Evolutionary conservation across 129 eudicot genomes (phyloP).

Genomic region (Cynara cardunculus): DNA sequence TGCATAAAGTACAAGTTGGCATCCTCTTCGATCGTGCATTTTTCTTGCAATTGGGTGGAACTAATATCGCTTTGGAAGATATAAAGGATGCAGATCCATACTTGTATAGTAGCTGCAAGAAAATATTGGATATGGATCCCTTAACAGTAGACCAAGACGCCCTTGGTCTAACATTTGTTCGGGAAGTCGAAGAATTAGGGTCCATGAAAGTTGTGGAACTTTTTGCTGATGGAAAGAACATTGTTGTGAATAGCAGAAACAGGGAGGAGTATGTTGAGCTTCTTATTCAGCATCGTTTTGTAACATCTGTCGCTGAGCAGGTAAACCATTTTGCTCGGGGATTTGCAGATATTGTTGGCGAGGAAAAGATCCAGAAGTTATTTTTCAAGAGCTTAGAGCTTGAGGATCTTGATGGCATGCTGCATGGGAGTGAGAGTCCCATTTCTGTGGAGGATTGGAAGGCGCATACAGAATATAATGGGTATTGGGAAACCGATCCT

Average conservation of each 20-base stretch:
- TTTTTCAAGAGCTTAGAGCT: slow-evolving; percentile 62
- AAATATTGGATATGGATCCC: slow-evolving; percentile 86
- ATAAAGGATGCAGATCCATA: slow-evolving; percentile 78
- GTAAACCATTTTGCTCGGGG: slow-evolving; percentile 61
- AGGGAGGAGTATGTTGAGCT: slow-evolving; percentile 63
- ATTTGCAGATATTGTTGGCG: slow-evolving; percentile 55
- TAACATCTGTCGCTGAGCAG: slow-evolving; percentile 58
- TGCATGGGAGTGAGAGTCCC: slow-evolving; percentile 69
- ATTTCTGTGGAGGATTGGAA: slow-evolving; percentile 87
- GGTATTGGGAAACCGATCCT: slow-evolving; percentile 65
- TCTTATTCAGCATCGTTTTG: slow-evolving; percentile 62
- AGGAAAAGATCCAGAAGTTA: slow-evolving; percentile 17
- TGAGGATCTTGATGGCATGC: slow-evolving; percentile 78
- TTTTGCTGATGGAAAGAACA: slow-evolving; percentile 50
- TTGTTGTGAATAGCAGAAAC: slow-evolving; percentile 69
- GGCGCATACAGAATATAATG: slow-evolving; percentile 76
- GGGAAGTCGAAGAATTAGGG: slow-evolving; percentile 76
- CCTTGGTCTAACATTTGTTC: slow-evolving; percentile 70
- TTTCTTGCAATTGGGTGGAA: slow-evolving; percentile 66
- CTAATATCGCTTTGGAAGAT: slow-evolving; percentile 52
- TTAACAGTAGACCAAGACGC: slow-evolving; percentile 65
- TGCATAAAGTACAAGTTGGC: slow-evolving; percentile 89
- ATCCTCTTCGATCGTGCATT: slow-evolving; percentile 68
- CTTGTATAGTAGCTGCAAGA: slow-evolving; percentile 74
- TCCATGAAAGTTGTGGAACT: slow-evolving; percentile 71